These are phyloP conservation scores for Pseudocercospora vitis DNA, from an alignment of 2,329 filamentous ascomycete species.

Conservation along the genomic window DNA sequence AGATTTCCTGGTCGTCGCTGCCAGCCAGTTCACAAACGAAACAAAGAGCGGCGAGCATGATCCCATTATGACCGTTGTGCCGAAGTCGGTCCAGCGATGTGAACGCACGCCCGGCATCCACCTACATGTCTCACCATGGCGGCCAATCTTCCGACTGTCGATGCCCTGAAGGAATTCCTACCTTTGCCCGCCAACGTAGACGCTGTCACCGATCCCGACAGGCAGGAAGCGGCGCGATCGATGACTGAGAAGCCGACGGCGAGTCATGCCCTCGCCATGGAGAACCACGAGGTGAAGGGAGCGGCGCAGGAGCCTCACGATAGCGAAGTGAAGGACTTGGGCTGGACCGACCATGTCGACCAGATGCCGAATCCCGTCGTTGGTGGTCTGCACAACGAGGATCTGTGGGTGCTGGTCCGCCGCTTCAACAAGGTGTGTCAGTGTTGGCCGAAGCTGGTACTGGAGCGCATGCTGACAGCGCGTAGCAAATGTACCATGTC, in stretches of 20 bases:
- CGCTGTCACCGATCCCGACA: constrained; percentile 35
- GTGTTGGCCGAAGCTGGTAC: no score
- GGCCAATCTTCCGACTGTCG: constrained; percentile 7
- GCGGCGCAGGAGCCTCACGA: constrained; percentile 44
- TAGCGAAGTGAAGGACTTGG: constrained; percentile 63
- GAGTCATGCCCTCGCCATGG: constrained; percentile 50
- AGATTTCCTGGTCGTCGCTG: not conserved
- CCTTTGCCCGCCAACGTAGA: constrained; percentile 37
- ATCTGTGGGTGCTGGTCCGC: constrained; percentile 69
- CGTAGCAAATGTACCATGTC: constrained; percentile 66
- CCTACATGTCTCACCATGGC: constrained; percentile 10
- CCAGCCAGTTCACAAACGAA: not conserved
- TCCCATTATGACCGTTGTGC: constrained; percentile 3
- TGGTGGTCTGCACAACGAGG: constrained; percentile 68
- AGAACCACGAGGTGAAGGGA: constrained; percentile 50
- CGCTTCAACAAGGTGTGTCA: constrained; percentile 68
- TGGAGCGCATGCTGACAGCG: not conserved
- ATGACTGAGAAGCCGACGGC: constrained; percentile 46
- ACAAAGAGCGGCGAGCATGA: constrained; percentile 4
- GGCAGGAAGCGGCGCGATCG: constrained; percentile 33
- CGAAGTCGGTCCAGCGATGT: not conserved
- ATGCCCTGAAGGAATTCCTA: constrained; percentile 31
- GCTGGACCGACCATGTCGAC: constrained; percentile 65
- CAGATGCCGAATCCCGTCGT: constrained; percentile 62
- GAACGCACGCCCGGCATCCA: not conserved